Evolutionary conservation across 129 eudicot genomes (phyloP).

Genomic region (Ambrosia trifida): DNA sequence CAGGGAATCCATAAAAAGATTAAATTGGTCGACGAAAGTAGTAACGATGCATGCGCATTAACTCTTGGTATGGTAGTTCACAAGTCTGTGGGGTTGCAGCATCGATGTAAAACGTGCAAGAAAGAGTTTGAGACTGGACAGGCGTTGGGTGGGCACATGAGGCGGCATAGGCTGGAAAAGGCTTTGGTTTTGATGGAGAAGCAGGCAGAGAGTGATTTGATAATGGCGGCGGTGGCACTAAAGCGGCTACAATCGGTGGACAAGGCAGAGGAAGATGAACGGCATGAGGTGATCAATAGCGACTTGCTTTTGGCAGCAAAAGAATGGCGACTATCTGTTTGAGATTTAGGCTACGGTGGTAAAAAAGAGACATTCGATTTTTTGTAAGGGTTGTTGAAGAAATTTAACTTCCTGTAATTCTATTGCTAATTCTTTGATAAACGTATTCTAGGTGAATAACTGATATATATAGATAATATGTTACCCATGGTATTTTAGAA

Average conservation of each 20-base stretch:
- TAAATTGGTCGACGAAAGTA: background rate
- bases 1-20: slow-evolving; percentile 30
- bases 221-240: background rate
- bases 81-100: slow-evolving; percentile 11
- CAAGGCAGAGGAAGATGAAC: slow-evolving; percentile 15
- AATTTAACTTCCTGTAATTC: too few species aligned
- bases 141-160: slow-evolving; percentile 41
- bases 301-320: slow-evolving; percentile 33
- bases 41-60: background rate
- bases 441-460: too few species aligned
- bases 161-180: slow-evolving; percentile 16
- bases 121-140: slow-evolving; percentile 31
- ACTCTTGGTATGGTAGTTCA: background rate
- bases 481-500: too few species aligned
- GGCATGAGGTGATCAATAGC: background rate
- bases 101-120: slow-evolving; percentile 24
- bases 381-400: background rate
- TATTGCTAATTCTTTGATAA: too few species aligned
- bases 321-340: slow-evolving; percentile 21
- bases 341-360: background rate
- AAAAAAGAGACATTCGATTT: background rate
- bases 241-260: background rate
- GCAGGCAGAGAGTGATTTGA: background rate
- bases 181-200: background rate
- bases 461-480: too few species aligned